phyloP scores from a whole-genome alignment of 2,329 filamentous ascomycete species.

The Aspergillus hiratsukae region DNA sequence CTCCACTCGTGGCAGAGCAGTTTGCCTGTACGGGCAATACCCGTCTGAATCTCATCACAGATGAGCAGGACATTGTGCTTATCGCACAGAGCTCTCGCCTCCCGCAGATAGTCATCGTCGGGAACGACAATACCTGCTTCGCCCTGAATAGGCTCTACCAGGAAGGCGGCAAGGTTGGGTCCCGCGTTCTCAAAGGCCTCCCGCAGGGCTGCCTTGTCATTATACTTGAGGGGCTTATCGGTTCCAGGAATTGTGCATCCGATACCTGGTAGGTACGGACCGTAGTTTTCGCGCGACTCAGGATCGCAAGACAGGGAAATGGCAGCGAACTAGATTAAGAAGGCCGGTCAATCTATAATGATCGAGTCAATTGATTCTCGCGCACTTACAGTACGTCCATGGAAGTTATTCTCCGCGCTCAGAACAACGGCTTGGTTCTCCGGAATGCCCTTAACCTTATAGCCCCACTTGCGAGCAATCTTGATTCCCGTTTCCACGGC shows the following conservation, averaged over 20 bases:
- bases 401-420: constrained; percentile 86
- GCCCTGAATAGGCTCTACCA: constrained; percentile 95
- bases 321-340: constrained; percentile 67
- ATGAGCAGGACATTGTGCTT: constrained; percentile 95
- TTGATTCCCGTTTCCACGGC: constrained; percentile 95
- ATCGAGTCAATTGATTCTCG: not conserved
- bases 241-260: constrained; percentile 73
- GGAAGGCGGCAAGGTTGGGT: constrained; percentile 81
- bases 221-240: constrained; percentile 74
- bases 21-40: constrained; percentile 89
- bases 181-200: constrained; percentile 75
- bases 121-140: constrained; percentile 96
- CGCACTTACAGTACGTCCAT: constrained; percentile 77
- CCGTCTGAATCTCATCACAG: constrained; percentile 97
- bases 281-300: constrained; percentile 94
- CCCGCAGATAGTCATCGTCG: constrained; percentile 77
- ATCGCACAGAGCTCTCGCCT: constrained; percentile 80
- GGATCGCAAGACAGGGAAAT: constrained; percentile 94
- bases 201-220: constrained; percentile 76
- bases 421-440: constrained; percentile 80
- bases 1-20: constrained; percentile 95
- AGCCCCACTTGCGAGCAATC: constrained; percentile 95
- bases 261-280: constrained; percentile 87
- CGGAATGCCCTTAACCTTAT: constrained; percentile 89
- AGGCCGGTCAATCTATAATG: not conserved